Percentiles rank a stretch among this genome's conserved stretches.
These are phyloP conservation scores for Aspergillus ibericus DNA, from an alignment of 2,329 filamentous ascomycete species.

Conservation along the genomic window DNA sequence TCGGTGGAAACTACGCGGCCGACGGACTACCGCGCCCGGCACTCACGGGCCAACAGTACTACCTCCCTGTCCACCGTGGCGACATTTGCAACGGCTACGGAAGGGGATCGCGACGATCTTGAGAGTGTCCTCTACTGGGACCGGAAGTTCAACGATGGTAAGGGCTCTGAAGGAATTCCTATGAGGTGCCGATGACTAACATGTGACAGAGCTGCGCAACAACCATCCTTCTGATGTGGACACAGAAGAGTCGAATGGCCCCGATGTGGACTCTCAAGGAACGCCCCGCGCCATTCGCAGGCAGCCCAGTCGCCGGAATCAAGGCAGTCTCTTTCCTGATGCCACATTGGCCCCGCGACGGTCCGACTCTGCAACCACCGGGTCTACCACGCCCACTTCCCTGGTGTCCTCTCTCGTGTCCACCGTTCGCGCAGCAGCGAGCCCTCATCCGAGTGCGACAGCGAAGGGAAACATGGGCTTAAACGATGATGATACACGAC, in stretches of 20 bases:
- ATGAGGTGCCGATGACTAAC: not conserved
- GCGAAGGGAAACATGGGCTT: conserved; percentile 32
- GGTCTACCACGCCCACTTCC: conserved; percentile 33
- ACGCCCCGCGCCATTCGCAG: conserved; percentile 25
- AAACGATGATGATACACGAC: conserved; percentile 56
- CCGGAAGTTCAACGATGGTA: conserved; percentile 37
- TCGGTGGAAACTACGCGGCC: conserved; percentile 55
- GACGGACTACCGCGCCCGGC: conserved; percentile 20
- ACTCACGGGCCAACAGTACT: conserved; percentile 56
- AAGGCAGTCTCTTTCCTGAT: not conserved
- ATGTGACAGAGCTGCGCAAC: conserved; percentile 27
- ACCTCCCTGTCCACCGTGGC: conserved; percentile 62
- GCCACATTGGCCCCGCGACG: conserved; percentile 30
- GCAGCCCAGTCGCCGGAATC: conserved; percentile 8
- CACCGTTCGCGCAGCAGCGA: conserved; percentile 37
- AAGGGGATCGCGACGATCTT: conserved; percentile 49
- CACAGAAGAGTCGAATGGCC: conserved; percentile 8
- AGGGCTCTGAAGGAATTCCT: not conserved
- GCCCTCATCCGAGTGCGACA: conserved; percentile 24
- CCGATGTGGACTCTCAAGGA: conserved; percentile 22
- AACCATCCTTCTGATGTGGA: conserved; percentile 20
- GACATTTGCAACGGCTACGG: conserved; percentile 64
- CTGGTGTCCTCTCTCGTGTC: conserved; percentile 40
- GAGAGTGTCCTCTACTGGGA: conserved; percentile 43
- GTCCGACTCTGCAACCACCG: conserved; percentile 27